Evolutionary conservation across 2,329 filamentous ascomycete genomes (phyloP).

Genomic region (Sclerotinia spermophila): DNA sequence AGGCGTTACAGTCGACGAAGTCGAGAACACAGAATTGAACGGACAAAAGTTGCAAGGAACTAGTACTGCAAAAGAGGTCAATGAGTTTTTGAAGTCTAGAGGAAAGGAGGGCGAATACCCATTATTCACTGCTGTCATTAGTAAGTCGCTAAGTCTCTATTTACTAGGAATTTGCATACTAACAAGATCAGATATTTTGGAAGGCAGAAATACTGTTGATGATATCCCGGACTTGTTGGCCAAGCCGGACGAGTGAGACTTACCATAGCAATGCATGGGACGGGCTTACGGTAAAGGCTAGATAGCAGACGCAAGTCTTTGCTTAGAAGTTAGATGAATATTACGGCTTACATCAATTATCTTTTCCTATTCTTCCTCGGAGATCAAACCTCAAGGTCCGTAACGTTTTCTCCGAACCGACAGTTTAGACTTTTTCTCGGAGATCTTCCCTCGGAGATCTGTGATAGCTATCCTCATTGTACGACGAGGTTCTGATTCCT

Average conservation of each 20-base stretch:
- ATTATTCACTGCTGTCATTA: constrained; percentile 82
- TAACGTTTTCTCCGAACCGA: not conserved
- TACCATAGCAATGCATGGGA: not conserved
- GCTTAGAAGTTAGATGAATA: not conserved
- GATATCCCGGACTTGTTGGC: constrained; percentile 66
- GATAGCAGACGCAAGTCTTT: constrained; percentile 17
- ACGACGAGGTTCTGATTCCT: not conserved
- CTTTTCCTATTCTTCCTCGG: not conserved
- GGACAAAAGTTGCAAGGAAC: constrained; percentile 97
- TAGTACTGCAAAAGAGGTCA: constrained; percentile 85
- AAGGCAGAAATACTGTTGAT: constrained; percentile 70
- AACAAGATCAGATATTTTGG: constrained; percentile 57
- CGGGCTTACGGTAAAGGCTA: not conserved
- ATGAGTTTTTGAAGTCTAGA: constrained; percentile 77
- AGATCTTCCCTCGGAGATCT: constrained; percentile 5
- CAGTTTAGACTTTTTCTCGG: not conserved
- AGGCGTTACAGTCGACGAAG: constrained; percentile 75
- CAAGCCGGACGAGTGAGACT: constrained; percentile 21
- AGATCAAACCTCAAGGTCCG: not conserved
- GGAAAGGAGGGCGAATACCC: constrained; percentile 82
- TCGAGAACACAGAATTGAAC: constrained; percentile 86
- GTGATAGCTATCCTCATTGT: not conserved
- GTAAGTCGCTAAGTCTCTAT: constrained; percentile 24
- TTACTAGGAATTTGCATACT: constrained; percentile 1
- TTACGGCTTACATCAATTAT: constrained; percentile 1